Evolutionary conservation across 2,329 filamentous ascomycete genomes (phyloP), one percentile per base, ranked within the genome.

Genomic region (Ophioceras dolichostomum): DNA sequence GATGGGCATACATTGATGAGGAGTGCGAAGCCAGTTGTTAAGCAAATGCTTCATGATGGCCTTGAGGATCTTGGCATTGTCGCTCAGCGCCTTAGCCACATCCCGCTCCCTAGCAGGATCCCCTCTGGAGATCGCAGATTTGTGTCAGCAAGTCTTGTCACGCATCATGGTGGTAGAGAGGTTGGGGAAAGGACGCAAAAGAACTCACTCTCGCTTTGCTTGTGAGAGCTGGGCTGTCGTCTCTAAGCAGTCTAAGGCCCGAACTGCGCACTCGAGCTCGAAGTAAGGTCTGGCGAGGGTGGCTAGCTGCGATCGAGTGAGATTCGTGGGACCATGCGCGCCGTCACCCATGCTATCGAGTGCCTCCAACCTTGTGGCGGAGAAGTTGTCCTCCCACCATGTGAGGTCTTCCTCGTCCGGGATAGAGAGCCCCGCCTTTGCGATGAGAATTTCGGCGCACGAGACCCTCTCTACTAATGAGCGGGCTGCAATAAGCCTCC

Each of bases 201-300:
- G 5, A 14, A 61, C 70, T 31, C 64, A 76, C 73, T 73, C 64
- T 44, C 58, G 57, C 22, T 60, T 64, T 24, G 73, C 50, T 30
- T 70, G 63, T 39, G 68, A 69, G 34, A 72, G 51, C 0, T 71
- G 68, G 12, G 73, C 72, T 41, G 83, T 73, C 2, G 71, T 76
- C 55, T 87, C 81, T 46, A 87, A 65, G 17, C 67, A 64, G 53
- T 85, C 79, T 30, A 88, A 65, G 4, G 70, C 73, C 36, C 68
- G 66, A 32, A 80, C 70, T 20, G 88, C 62, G 40, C 67, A 65
- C 56, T 87, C 82, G 33, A 88, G 63, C 46, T 86, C 79, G 43
- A 71, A 72, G 56, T 77, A 79, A 33, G 70, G 76, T 39, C 71
- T 68, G 5, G 78, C 76, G 41, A 79, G 65, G 3, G 59, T 59